Percentiles rank a stretch among this genome's conserved stretches.
These are phyloP conservation scores for Porphyrellus sp. DNA, from an alignment of 1,284 basidiomycete genomes.

Conservation along the genomic window DNA sequence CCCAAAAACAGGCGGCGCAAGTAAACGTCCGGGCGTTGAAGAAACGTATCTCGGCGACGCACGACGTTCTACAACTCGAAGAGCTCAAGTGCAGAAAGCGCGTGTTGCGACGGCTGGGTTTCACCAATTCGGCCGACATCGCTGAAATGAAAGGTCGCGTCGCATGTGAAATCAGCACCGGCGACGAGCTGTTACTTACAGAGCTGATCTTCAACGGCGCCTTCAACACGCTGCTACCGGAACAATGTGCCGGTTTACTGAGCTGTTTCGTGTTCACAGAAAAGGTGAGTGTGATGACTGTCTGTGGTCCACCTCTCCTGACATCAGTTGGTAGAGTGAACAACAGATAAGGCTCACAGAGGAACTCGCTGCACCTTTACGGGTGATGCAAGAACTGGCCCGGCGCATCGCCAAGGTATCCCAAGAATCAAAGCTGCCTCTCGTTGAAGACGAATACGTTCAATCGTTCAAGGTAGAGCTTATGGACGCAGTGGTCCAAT, in stretches of 20 bases:
- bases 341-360: conserved; percentile 85
- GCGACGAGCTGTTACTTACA: conserved; percentile 94
- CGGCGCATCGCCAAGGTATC: conserved; percentile 94
- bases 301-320: conserved; percentile 1
- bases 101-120: conserved; percentile 87
- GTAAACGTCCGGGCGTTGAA: conserved; percentile 74
- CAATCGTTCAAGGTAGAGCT: conserved; percentile 96
- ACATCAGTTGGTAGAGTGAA: conserved; percentile 63
- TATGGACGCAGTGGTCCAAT: conserved; percentile 95
- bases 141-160: conserved; percentile 98
- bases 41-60: conserved; percentile 84
- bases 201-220: conserved; percentile 97
- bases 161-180: conserved; percentile 97
- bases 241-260: conserved; percentile 89
- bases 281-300: conserved; percentile 59
- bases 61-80: conserved; percentile 93
- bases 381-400: conserved; percentile 94
- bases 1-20: conserved; percentile 72
- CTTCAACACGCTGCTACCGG: conserved; percentile 87
- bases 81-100: conserved; percentile 96
- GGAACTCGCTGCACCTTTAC: conserved; percentile 87
- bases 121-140: conserved; percentile 87
- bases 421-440: conserved; percentile 84
- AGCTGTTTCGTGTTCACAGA: conserved; percentile 98
- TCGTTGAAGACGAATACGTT: conserved; percentile 96